These are phyloP conservation scores for Alternaria brassicae DNA, from an alignment of 2,329 filamentous ascomycete species.

Conservation along the genomic window DNA sequence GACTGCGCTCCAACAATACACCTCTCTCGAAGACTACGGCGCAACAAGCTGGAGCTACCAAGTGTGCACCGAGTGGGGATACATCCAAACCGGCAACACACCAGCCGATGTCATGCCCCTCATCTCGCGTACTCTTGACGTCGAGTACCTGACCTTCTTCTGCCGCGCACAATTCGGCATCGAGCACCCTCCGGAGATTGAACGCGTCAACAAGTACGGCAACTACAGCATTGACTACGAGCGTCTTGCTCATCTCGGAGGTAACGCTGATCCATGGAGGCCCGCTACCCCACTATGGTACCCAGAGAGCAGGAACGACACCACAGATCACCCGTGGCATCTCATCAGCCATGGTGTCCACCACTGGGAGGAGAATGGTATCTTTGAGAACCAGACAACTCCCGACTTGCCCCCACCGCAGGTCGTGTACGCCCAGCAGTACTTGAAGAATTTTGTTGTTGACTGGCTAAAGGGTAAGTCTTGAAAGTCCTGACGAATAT, in stretches of 20 bases:
- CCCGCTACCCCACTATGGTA: slow-evolving; percentile 74
- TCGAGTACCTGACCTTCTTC: slow-evolving; percentile 67
- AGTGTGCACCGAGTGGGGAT: slow-evolving; percentile 70
- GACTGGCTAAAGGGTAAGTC: slow-evolving; percentile 65
- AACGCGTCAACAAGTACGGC: slow-evolving; percentile 77
- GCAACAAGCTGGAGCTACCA: slow-evolving; percentile 64
- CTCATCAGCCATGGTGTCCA: slow-evolving; percentile 78
- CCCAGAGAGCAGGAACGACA: slow-evolving; percentile 65
- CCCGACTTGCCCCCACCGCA: slow-evolving; percentile 64
- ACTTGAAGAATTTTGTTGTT: slow-evolving; percentile 68
- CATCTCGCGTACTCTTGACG: slow-evolving; percentile 72
- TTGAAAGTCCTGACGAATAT: not conserved
- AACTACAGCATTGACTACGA: slow-evolving; percentile 75
- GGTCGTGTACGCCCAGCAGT: slow-evolving; percentile 65
- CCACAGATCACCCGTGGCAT: slow-evolving; percentile 72
- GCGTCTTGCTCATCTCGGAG: slow-evolving; percentile 78
- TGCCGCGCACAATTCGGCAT: slow-evolving; percentile 77
- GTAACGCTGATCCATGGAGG: slow-evolving; percentile 81
- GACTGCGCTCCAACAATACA: slow-evolving; percentile 35
- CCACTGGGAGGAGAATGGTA: slow-evolving; percentile 78
- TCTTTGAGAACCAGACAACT: slow-evolving; percentile 69
- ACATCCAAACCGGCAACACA: slow-evolving; percentile 74
- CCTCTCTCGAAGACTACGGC: slow-evolving; percentile 26
- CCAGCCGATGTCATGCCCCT: slow-evolving; percentile 70
- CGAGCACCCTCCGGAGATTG: slow-evolving; percentile 66